These are phyloP conservation scores for Hypoxylon sp. DNA, from an alignment of 2,329 filamentous ascomycete genomes.

Conservation along the genomic window DNA sequence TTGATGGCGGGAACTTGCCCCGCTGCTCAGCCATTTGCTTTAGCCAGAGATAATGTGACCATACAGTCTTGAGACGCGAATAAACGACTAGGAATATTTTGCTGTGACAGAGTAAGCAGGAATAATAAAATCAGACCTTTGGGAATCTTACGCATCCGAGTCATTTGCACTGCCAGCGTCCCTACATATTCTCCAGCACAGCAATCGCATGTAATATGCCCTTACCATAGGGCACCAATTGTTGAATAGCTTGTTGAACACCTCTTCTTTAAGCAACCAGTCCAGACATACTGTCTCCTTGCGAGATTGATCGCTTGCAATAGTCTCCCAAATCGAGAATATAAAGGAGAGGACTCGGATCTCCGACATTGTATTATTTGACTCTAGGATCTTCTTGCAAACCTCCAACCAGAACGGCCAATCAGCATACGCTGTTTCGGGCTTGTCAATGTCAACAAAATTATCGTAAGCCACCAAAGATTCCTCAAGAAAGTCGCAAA, in stretches of 20 bases:
- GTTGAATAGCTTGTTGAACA: conserved; percentile 87
- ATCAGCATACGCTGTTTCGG: conserved; percentile 69
- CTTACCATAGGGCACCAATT: conserved; percentile 98
- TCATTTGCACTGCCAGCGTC: conserved; percentile 77
- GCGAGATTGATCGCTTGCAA: conserved; percentile 74
- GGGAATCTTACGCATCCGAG: conserved; percentile 74
- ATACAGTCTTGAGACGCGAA: conserved; percentile 78
- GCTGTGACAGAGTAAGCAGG: conserved; percentile 60
- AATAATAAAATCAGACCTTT: background rate
- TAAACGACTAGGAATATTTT: conserved; percentile 78
- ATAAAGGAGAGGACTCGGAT: conserved; percentile 87
- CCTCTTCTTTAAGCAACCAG: conserved; percentile 80
- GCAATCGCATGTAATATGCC: conserved; percentile 89
- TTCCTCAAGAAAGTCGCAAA: conserved; percentile 94
- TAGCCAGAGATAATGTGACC: conserved; percentile 84
- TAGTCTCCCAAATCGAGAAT: conserved; percentile 83
- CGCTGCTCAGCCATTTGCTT: conserved; percentile 74
- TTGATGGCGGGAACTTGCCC: conserved; percentile 74
- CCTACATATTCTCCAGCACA: conserved; percentile 90
- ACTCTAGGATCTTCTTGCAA: conserved; percentile 82
- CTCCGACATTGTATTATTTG: conserved; percentile 91
- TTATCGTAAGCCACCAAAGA: conserved; percentile 74
- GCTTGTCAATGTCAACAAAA: conserved; percentile 60
- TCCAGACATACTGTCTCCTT: conserved; percentile 80
- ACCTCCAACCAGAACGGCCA: conserved; percentile 91